A percentile compares a stretch with the other conserved stretches of the same genome.
Conservation (phyloP, 495 filamentous ascomycete species). For the Lophium mytilinum region DNA sequence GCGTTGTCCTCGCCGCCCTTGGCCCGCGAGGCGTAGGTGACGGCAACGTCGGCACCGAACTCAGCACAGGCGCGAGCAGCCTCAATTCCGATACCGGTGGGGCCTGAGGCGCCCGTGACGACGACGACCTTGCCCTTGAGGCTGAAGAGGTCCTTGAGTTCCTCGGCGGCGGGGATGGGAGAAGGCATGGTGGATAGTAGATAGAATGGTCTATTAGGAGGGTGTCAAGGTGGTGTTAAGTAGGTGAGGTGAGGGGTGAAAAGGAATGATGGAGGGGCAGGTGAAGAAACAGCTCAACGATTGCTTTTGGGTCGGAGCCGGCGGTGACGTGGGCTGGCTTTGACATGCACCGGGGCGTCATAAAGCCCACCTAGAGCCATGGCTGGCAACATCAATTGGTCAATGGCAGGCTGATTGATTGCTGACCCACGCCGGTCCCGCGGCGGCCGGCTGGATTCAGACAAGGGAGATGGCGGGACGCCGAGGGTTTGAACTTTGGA, state of each 20-base stretch:
- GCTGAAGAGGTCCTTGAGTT: slow-evolving; percentile 57
- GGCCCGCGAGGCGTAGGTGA: slow-evolving; percentile 57
- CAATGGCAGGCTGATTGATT: background rate
- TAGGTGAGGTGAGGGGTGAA: background rate
- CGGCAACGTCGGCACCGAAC: slow-evolving; percentile 61
- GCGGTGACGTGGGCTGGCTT: background rate
- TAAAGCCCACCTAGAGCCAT: background rate
- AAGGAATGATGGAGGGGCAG: background rate
- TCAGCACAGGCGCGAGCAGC: slow-evolving; percentile 65
- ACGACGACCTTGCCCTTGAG: slow-evolving; percentile 68
- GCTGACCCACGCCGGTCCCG: background rate
- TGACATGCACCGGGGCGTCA: background rate
- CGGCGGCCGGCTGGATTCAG: too few relatives aligned
- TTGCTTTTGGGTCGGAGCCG: background rate
- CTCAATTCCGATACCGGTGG: slow-evolving; percentile 64
- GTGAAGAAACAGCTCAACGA: background rate
- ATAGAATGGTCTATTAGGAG: background rate
- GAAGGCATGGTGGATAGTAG: slow-evolving; percentile 43
- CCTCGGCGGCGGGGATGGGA: slow-evolving; percentile 47
- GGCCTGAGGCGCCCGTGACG: slow-evolving; percentile 62
- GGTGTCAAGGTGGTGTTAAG: background rate
- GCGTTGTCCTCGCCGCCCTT: slow-evolving; percentile 58
- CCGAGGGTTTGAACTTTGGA: too few relatives aligned
- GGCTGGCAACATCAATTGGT: background rate
- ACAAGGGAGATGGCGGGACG: too few relatives aligned